These are phyloP conservation scores for Monsonia emarginata DNA, from an alignment of 441 rosid genomes.

Conservation along the genomic window DNA sequence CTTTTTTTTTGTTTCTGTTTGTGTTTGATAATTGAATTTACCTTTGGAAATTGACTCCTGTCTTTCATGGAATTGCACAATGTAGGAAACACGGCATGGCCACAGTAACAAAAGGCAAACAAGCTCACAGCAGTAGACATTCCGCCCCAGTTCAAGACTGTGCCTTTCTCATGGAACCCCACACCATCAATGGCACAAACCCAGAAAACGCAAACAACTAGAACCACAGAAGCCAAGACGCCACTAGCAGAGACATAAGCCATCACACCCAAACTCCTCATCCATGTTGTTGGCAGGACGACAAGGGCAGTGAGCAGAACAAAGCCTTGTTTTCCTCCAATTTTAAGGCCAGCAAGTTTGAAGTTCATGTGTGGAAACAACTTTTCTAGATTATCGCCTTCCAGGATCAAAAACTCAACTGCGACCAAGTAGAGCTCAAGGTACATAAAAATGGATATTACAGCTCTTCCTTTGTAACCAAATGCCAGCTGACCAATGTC, in stretches of 20 bases:
- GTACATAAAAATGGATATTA: slow-evolving; percentile 42
- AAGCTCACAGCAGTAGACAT: slow-evolving; percentile 51
- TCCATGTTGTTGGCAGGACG: slow-evolving; percentile 57
- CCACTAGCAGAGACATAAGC: slow-evolving; percentile 55
- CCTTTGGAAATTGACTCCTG: slow-evolving; percentile 52
- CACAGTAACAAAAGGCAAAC: slow-evolving; percentile 48
- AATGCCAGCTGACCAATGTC: slow-evolving; percentile 56
- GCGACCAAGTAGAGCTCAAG: slow-evolving; percentile 51
- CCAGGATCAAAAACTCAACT: slow-evolving; percentile 54
- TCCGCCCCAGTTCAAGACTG: slow-evolving; percentile 34
- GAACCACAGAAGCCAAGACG: slow-evolving; percentile 39
- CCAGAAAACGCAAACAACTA: slow-evolving; percentile 43
- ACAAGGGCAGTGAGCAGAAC: slow-evolving; percentile 37
- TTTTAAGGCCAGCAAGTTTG: slow-evolving; percentile 23
- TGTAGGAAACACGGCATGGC: slow-evolving; percentile 60
- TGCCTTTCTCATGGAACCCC: slow-evolving; percentile 39
- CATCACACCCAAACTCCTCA: slow-evolving; percentile 42
- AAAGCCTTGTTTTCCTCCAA: slow-evolving; percentile 46
- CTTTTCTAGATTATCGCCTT: slow-evolving; percentile 55
- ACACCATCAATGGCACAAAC: slow-evolving; percentile 42
- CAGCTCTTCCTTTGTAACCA: slow-evolving; percentile 46
- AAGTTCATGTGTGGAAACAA: slow-evolving; percentile 39
- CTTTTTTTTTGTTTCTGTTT: not conserved
- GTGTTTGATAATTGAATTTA: slow-evolving; percentile 1
- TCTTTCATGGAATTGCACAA: slow-evolving; percentile 63